A percentile compares a stretch with the other conserved stretches of the same genome.
These are phyloP conservation scores for Ramaria sp. DNA, from an alignment of 768 basidiomycete species.

Conservation along the genomic window DNA sequence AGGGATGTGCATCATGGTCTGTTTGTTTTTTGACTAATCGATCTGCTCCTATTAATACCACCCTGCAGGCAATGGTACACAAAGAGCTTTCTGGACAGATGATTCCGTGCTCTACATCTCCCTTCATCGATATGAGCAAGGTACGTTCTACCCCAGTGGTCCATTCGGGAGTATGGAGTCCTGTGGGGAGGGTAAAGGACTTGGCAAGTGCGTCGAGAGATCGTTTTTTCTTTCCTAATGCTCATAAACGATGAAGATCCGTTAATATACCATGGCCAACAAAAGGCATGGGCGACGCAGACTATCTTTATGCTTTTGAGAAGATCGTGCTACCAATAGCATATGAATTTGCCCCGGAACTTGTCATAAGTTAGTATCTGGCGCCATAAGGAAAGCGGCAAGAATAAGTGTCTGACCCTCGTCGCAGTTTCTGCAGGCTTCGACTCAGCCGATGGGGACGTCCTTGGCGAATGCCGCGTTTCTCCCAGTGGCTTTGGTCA, in stretches of 20 bases:
- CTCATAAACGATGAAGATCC: slow-evolving; percentile 39
- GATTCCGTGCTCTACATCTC: slow-evolving; percentile 89
- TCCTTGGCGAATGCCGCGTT: slow-evolving; percentile 84
- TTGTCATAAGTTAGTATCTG: slow-evolving; percentile 75
- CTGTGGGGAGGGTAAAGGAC: slow-evolving; percentile 72
- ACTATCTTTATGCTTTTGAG: slow-evolving; percentile 95
- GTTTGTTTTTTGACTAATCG: slow-evolving; percentile 7
- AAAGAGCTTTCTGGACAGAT: slow-evolving; percentile 91
- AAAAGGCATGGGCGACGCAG: slow-evolving; percentile 83
- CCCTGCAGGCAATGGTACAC: slow-evolving; percentile 83
- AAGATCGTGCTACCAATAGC: slow-evolving; percentile 95
- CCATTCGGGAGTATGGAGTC: slow-evolving; percentile 82
- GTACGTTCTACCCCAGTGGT: slow-evolving; percentile 86
- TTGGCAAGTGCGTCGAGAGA: slow-evolving; percentile 62
- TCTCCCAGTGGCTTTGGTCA: slow-evolving; percentile 91
- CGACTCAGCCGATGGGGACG: slow-evolving; percentile 90
- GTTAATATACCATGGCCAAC: slow-evolving; percentile 96
- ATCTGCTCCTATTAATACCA: slow-evolving; percentile 1
- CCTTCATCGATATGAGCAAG: slow-evolving; percentile 88
- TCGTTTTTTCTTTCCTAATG: not conserved
- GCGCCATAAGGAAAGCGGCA: not conserved
- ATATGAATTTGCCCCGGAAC: slow-evolving; percentile 89
- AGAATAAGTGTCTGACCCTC: not conserved
- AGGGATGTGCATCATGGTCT: slow-evolving; percentile 96
- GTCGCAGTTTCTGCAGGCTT: slow-evolving; percentile 89